These are phyloP conservation scores for Cladosporium velox DNA, from an alignment of 2,329 filamentous ascomycete genomes.

Conservation along the genomic window DNA sequence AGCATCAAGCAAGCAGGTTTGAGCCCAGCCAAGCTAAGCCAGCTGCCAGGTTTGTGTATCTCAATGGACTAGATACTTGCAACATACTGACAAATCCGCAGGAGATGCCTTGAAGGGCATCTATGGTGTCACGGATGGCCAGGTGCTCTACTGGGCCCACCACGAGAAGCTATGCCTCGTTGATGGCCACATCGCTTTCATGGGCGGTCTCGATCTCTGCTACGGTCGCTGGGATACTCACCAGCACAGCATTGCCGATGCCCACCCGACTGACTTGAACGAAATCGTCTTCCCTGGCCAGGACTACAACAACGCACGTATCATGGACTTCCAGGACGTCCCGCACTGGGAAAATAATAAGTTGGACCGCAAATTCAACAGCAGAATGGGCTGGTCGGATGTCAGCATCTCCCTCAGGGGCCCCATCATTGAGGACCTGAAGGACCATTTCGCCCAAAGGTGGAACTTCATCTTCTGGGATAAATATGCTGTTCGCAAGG, in stretches of 20 bases:
- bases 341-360: slow-evolving; percentile 85
- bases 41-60: slow-evolving; percentile 54
- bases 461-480: slow-evolving; percentile 90
- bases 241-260: slow-evolving; percentile 77
- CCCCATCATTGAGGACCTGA: slow-evolving; percentile 72
- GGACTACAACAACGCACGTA: slow-evolving; percentile 85
- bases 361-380: slow-evolving; percentile 68
- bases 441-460: slow-evolving; percentile 76
- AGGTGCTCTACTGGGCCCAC: slow-evolving; percentile 88
- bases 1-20: slow-evolving; percentile 59
- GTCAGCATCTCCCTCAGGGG: slow-evolving; percentile 76
- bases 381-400: slow-evolving; percentile 92
- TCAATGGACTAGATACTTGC: neutral
- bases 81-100: neutral
- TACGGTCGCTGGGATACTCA: slow-evolving; percentile 90
- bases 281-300: slow-evolving; percentile 82
- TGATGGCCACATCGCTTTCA: slow-evolving; percentile 78
- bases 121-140: slow-evolving; percentile 78
- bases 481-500: slow-evolving; percentile 69
- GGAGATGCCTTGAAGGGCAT: slow-evolving; percentile 73
- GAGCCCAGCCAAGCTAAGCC: slow-evolving; percentile 58
- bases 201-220: slow-evolving; percentile 85
- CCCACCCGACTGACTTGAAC: slow-evolving; percentile 75
- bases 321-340: slow-evolving; percentile 80
- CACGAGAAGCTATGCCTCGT: slow-evolving; percentile 88